Evolutionary conservation across 1,139 yeast species (phyloP).

Genomic region (Chernovozyma sophiae-reginae): DNA sequence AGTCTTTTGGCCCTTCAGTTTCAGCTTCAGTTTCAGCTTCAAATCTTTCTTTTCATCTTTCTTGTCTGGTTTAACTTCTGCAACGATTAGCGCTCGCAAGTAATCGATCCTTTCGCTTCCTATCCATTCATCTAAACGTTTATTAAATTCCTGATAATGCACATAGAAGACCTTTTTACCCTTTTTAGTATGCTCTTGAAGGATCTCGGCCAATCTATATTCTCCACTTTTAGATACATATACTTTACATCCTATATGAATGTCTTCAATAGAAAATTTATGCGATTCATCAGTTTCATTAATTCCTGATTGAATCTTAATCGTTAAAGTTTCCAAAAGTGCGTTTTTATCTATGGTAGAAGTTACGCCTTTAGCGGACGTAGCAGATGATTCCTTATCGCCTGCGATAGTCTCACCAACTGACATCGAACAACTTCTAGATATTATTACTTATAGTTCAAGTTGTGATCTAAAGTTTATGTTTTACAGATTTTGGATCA

Average conservation of each 20-base stretch:
- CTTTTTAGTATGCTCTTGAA: constrained; percentile 72
- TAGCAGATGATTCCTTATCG: constrained; percentile 1
- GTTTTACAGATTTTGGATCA: too few relatives aligned
- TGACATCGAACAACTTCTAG: too few relatives aligned
- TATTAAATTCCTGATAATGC: constrained; percentile 91
- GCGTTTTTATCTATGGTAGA: background rate
- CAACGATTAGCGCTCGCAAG: constrained; percentile 62
- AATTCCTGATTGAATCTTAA: background rate
- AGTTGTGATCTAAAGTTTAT: too few relatives aligned
- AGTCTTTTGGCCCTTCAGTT: constrained; percentile 21
- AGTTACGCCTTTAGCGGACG: background rate
- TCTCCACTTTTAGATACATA: constrained; percentile 80
- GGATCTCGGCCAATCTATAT: constrained; percentile 75
- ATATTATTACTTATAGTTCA: too few relatives aligned
- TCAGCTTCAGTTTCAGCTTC: constrained; percentile 19
- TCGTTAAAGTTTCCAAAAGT: background rate
- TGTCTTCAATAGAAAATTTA: constrained; percentile 42
- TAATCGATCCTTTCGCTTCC: constrained; percentile 66
- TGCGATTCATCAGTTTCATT: constrained; percentile 1
- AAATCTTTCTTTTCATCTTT: constrained; percentile 28
- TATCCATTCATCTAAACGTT: constrained; percentile 90
- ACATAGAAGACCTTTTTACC: constrained; percentile 83
- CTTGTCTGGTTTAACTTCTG: constrained; percentile 58
- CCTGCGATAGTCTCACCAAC: constrained; percentile 5
- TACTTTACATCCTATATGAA: constrained; percentile 72